Conservation (phyloP, 257 asterid genomes). For the Sherardia arvensis region DNA sequence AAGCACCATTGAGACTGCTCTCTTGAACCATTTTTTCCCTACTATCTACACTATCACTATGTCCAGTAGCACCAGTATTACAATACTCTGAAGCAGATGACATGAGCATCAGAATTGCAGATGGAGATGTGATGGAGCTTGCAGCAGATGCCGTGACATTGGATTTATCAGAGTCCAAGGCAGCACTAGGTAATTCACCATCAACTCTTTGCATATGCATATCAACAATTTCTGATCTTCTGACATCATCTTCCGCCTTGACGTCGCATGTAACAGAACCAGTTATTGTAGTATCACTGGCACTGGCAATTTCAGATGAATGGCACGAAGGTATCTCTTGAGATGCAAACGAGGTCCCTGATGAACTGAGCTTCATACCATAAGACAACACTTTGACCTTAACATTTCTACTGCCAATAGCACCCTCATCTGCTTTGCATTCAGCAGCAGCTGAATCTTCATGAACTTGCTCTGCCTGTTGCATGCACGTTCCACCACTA, state of each 20-base stretch:
- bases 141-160: constrained; percentile 37
- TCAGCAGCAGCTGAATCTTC: constrained; percentile 22
- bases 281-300: constrained; percentile 19
- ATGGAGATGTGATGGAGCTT: constrained; percentile 38
- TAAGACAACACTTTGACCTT: constrained; percentile 21
- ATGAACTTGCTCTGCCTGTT: constrained; percentile 27
- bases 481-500: constrained; percentile 27
- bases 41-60: constrained; percentile 28
- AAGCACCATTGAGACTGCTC: constrained; percentile 29
- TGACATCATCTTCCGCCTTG: constrained; percentile 31
- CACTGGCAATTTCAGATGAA: constrained; percentile 31
- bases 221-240: constrained; percentile 20
- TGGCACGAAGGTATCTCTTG: constrained; percentile 26
- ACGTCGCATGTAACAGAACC: constrained; percentile 27
- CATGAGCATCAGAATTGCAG: constrained; percentile 27
- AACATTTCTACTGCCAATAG: constrained; percentile 24
- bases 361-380: constrained; percentile 26
- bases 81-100: constrained; percentile 31
- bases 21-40: constrained; percentile 42
- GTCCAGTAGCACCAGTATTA: constrained; percentile 19
- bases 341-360: constrained; percentile 25
- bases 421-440: constrained; percentile 25
- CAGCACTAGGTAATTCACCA: constrained; percentile 32
- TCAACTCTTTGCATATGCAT: constrained; percentile 28
- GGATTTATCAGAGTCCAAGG: constrained; percentile 35